phyloP scores from a whole-genome alignment of 768 basidiomycete genomes.

The Lyophyllum decastes region DNA sequence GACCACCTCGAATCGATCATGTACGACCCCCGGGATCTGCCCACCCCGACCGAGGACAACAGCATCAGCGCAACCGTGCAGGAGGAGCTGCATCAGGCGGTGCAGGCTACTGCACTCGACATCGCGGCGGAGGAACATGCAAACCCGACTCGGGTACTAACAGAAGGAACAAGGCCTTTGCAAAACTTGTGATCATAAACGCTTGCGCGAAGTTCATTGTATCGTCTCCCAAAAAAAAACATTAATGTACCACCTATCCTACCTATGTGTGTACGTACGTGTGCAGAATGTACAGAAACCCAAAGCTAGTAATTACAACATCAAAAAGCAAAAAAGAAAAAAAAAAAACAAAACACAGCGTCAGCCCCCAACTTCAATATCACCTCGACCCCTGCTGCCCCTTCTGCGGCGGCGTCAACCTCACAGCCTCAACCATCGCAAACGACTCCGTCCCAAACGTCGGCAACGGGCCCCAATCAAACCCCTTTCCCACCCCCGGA shows the following conservation, averaged over 20 bases:
- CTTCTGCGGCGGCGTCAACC: slow-evolving; percentile 12
- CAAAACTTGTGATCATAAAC: too few species aligned
- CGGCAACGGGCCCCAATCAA: slow-evolving; percentile 68
- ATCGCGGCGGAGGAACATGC: slow-evolving; percentile 3
- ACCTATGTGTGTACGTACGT: background rate
- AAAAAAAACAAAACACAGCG: too few species aligned
- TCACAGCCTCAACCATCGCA: slow-evolving; percentile 21
- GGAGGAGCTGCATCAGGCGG: too few species aligned
- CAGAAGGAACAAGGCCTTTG: too few species aligned
- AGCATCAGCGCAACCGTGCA: too few species aligned
- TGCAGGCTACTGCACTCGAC: background rate
- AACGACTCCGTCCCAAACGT: slow-evolving; percentile 30
- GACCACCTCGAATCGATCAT: slow-evolving; percentile 84
- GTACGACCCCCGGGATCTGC: slow-evolving; percentile 45
- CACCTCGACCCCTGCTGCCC: background rate
- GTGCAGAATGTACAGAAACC: background rate
- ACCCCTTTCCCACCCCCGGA: slow-evolving; percentile 31
- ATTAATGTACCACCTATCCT: too few species aligned
- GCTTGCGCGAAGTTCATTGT: too few species aligned
- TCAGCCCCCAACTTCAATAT: too few species aligned
- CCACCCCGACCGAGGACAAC: background rate
- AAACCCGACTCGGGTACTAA: too few species aligned
- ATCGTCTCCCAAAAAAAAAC: background rate
- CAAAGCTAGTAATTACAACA: background rate
- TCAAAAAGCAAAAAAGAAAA: background rate